These are phyloP conservation scores for Sechiopsis laciniata DNA, from an alignment of 306 rosid species.

Conservation along the genomic window DNA sequence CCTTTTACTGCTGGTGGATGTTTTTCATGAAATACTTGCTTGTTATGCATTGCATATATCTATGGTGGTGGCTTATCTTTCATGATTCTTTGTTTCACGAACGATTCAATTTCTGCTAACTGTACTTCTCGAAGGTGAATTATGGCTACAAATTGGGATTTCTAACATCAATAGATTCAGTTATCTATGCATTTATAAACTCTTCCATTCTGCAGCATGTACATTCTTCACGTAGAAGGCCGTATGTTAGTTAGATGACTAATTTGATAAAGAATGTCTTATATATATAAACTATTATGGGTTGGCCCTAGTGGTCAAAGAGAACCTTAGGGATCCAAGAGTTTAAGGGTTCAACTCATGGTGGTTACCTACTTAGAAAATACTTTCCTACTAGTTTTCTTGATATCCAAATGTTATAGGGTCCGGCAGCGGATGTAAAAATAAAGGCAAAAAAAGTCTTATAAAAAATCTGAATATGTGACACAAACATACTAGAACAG, in stretches of 20 bases:
- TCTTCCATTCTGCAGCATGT: background rate
- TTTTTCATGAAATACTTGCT: background rate
- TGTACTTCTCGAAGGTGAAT: background rate
- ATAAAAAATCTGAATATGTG: too few relatives aligned
- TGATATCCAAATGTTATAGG: too few relatives aligned
- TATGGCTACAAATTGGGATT: background rate
- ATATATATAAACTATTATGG: too few relatives aligned
- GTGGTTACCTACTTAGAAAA: too few relatives aligned
- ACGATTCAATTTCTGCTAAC: slow-evolving; percentile 11
- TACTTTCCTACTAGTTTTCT: too few relatives aligned
- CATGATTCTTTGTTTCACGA: background rate
- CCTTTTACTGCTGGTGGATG: background rate
- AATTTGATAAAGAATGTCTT: background rate
- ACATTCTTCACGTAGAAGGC: background rate
- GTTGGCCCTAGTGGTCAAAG: too few relatives aligned
- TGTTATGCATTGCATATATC: background rate
- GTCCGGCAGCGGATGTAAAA: too few relatives aligned
- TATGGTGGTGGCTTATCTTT: background rate
- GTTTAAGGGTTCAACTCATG: too few relatives aligned
- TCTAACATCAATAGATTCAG: background rate
- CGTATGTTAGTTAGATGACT: background rate
- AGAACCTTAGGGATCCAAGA: too few relatives aligned
- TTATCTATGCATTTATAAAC: background rate
- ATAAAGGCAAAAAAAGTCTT: too few relatives aligned
- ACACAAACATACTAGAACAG: too few relatives aligned